phyloP scores from a whole-genome alignment of 352 stramenopile genomes.

The Phytopythium helicoides region DNA sequence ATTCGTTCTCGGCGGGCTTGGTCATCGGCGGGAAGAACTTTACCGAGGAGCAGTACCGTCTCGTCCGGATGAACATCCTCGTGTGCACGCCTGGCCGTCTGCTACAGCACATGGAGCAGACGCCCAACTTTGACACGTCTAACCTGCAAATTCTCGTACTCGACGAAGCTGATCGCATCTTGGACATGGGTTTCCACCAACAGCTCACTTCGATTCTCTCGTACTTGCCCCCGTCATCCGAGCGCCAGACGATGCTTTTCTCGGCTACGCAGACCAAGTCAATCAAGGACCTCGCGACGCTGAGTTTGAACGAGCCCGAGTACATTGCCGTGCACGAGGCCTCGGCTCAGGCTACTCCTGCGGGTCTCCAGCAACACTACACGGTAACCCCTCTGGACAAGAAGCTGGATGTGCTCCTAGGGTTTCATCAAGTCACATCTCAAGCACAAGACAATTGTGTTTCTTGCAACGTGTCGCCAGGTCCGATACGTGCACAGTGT shows the following conservation, averaged over 20 bases:
- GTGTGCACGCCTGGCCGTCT: slow-evolving; percentile 96
- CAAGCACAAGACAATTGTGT: slow-evolving; percentile 98
- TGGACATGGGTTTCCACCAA: slow-evolving; percentile 99
- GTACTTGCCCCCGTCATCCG: slow-evolving; percentile 83
- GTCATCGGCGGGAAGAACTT: slow-evolving; percentile 97
- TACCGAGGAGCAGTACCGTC: slow-evolving; percentile 92
- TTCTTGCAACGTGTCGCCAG: slow-evolving; percentile 96
- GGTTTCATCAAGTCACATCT: slow-evolving; percentile 99
- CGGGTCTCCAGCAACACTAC: slow-evolving; percentile 93
- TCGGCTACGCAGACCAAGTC: slow-evolving; percentile 97
- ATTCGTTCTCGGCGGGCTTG: slow-evolving; percentile 96
- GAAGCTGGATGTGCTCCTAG: slow-evolving; percentile 98
- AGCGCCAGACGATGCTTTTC: slow-evolving; percentile 97
- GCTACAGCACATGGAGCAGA: slow-evolving; percentile 99
- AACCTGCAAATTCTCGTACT: slow-evolving; percentile 96
- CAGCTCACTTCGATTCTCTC: slow-evolving; percentile 97
- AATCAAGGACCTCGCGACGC: slow-evolving; percentile 95
- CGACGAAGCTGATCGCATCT: slow-evolving; percentile 99
- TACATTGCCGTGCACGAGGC: slow-evolving; percentile 97
- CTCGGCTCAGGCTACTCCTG: slow-evolving; percentile 89
- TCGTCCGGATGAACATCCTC: slow-evolving; percentile 96
- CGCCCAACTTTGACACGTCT: slow-evolving; percentile 93
- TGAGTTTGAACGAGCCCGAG: slow-evolving; percentile 95
- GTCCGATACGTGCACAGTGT: slow-evolving; percentile 95
- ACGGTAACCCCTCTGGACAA: slow-evolving; percentile 93